phyloP scores from a whole-genome alignment of 2,329 filamentous ascomycete species.

The Aspergillus fumigatiaffinis region DNA sequence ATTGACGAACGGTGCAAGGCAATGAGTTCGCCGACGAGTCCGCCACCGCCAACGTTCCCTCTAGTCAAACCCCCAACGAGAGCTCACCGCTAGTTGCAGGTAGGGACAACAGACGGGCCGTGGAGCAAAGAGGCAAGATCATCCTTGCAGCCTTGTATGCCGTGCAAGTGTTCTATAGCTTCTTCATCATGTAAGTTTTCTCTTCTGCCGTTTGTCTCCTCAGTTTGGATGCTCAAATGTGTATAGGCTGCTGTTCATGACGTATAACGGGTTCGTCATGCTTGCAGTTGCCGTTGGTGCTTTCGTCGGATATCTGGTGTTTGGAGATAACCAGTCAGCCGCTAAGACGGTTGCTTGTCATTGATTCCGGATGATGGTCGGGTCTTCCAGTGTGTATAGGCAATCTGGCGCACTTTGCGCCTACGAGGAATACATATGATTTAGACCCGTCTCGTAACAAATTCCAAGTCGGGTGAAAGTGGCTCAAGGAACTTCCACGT shows the following conservation, averaged over 20 bases:
- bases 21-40: slow-evolving; percentile 31
- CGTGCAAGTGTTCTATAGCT: slow-evolving; percentile 94
- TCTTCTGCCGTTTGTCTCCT: not conserved
- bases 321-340: slow-evolving; percentile 65
- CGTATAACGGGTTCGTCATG: slow-evolving; percentile 99
- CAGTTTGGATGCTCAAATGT: not conserved
- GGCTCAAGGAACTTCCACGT: slow-evolving; percentile 46
- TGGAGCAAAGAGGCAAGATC: slow-evolving; percentile 66
- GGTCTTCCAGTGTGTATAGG: not conserved
- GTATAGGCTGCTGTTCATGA: slow-evolving; percentile 93
- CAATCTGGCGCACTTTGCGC: no score
- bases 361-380: slow-evolving; percentile 39
- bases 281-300: slow-evolving; percentile 82
- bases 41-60: slow-evolving; percentile 21
- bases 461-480: not conserved
- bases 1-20: slow-evolving; percentile 25
- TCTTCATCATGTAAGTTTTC: slow-evolving; percentile 91
- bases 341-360: slow-evolving; percentile 91
- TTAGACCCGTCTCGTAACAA: not conserved
- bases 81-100: slow-evolving; percentile 74
- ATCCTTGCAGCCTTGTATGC: slow-evolving; percentile 82
- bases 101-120: slow-evolving; percentile 57
- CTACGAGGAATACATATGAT: slow-evolving; percentile 1
- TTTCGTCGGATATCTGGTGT: slow-evolving; percentile 80
- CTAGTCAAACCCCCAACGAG: slow-evolving; percentile 40